Percentiles rank a stretch among this genome's conserved stretches.
phyloP scores from a whole-genome alignment of 306 rosid genomes.

The Mimosa pudica region DNA sequence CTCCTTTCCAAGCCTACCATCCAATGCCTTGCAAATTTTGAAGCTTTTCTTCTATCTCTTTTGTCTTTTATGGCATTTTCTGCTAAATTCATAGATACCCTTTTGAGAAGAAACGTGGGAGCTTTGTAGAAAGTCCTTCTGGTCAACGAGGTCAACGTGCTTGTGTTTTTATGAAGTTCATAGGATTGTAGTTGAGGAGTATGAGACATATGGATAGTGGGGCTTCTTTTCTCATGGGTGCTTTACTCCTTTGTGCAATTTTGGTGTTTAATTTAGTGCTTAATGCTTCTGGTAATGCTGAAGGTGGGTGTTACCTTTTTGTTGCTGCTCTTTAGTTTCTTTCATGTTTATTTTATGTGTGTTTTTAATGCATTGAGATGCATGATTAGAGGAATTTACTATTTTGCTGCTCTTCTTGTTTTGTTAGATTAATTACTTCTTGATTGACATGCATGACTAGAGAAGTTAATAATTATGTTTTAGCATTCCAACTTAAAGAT shows the following conservation, averaged over 20 bases:
- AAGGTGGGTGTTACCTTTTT: slow-evolving; percentile 37
- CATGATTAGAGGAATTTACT: not conserved
- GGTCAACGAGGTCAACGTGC: slow-evolving; percentile 33
- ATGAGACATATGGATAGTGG: slow-evolving; percentile 30
- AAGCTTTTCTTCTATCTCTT: not conserved
- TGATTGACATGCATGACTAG: not conserved
- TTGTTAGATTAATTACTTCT: not conserved
- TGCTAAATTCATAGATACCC: not conserved
- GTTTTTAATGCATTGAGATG: not conserved
- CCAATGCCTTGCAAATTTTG: slow-evolving; percentile 14
- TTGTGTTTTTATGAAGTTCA: slow-evolving; percentile 24
- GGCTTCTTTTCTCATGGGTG: slow-evolving; percentile 25
- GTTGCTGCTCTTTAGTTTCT: not conserved
- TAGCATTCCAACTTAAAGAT: not conserved
- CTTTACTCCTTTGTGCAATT: slow-evolving; percentile 20
- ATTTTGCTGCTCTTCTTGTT: not conserved
- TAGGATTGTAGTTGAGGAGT: slow-evolving; percentile 20
- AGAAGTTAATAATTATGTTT: not conserved
- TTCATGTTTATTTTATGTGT: not conserved
- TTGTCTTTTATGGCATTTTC: not conserved
- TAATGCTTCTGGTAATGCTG: slow-evolving; percentile 33
- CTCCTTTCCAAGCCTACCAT: not conserved
- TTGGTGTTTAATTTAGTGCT: slow-evolving; percentile 28
- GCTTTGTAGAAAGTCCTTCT: slow-evolving; percentile 15
- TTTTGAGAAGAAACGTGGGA: slow-evolving; percentile 8